Conservation (phyloP, 768 basidiomycete species). For the Mycena vulgaris region DNA sequence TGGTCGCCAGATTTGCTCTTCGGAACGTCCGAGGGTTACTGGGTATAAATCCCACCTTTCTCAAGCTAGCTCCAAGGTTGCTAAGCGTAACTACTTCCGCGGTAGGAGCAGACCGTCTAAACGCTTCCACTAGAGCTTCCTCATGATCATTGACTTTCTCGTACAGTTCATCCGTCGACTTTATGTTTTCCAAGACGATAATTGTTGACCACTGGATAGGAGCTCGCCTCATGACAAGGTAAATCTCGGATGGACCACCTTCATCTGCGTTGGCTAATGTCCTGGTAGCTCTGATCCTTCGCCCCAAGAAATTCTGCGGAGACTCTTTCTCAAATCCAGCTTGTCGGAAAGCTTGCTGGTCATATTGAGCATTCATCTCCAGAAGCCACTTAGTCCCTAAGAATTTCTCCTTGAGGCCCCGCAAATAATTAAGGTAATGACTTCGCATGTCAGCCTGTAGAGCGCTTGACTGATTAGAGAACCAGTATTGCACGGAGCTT, state of each 20-base stretch:
- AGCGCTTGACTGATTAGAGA: too few relatives aligned
- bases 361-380: too few relatives aligned
- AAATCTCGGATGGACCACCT: background rate
- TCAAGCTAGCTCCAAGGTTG: background rate
- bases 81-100: background rate
- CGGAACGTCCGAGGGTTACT: background rate
- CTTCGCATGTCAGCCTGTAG: too few relatives aligned
- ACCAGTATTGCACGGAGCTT: too few relatives aligned
- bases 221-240: background rate
- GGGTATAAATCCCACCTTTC: background rate
- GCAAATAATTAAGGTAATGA: too few relatives aligned
- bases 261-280: background rate
- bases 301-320: too few relatives aligned
- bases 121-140: background rate
- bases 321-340: too few relatives aligned
- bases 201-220: background rate
- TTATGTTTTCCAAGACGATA: background rate
- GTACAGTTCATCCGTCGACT: background rate
- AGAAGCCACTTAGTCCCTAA: too few relatives aligned
- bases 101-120: too few relatives aligned
- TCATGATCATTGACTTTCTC: background rate
- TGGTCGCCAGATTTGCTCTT: background rate
- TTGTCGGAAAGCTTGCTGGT: too few relatives aligned
- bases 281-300: too few relatives aligned
- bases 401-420: too few relatives aligned